Conservation (phyloP, 106 monocot species). For the Dendrobium officinale region DNA sequence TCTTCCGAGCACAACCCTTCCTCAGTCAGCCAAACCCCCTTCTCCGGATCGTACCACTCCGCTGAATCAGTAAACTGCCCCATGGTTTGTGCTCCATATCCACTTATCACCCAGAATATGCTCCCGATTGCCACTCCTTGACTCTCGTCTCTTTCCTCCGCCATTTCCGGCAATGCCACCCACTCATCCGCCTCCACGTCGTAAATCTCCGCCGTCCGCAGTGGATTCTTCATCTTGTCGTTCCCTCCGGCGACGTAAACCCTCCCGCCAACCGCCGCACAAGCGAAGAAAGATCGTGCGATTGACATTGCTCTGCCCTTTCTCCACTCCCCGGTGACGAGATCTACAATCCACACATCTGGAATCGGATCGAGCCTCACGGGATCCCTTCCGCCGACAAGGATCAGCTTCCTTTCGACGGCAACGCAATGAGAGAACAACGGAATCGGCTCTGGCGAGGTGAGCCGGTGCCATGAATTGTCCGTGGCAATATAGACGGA, state of each 20-base stretch:
- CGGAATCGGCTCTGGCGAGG: neutral
- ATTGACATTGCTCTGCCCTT: too few relatives aligned
- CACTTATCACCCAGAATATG: slow-evolving; percentile 4
- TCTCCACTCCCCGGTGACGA: slow-evolving; percentile 1
- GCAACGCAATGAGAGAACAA: neutral
- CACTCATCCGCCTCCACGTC: slow-evolving; percentile 39
- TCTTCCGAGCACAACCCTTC: too few relatives aligned
- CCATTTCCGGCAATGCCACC: slow-evolving; percentile 36
- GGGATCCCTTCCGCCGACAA: slow-evolving; percentile 52
- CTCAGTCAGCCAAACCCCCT: too few relatives aligned
- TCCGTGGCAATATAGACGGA: neutral
- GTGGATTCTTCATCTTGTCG: too few relatives aligned
- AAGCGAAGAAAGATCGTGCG: too few relatives aligned
- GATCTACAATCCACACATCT: slow-evolving; percentile 24
- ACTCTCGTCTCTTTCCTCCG: slow-evolving; percentile 34
- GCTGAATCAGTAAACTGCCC: too few relatives aligned
- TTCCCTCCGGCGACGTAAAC: too few relatives aligned
- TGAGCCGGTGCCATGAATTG: neutral
- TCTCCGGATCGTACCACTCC: too few relatives aligned
- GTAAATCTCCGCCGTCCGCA: slow-evolving; percentile 6
- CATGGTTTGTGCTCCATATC: too few relatives aligned
- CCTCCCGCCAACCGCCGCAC: too few relatives aligned
- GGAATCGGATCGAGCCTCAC: slow-evolving; percentile 22
- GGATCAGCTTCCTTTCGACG: slow-evolving; percentile 7
- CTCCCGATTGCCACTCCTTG: slow-evolving; percentile 17